phyloP scores from a whole-genome alignment of 768 basidiomycete genomes.

The Amanita phalloides region DNA sequence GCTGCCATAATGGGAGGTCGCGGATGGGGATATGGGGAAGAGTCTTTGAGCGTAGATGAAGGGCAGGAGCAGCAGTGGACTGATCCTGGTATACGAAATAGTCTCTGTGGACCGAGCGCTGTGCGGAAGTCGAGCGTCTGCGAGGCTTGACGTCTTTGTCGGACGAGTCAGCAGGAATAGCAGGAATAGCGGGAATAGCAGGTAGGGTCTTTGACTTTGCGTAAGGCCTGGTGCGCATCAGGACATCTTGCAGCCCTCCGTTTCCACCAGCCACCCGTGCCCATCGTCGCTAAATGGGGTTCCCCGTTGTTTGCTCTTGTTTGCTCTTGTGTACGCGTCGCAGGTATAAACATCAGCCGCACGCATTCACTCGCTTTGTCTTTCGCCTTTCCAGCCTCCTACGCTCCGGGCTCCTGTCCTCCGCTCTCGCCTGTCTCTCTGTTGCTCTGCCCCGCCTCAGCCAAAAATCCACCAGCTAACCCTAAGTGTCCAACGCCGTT shows the following conservation, averaged over 20 bases:
- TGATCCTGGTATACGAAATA: constrained; percentile 2
- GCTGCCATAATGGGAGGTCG: not conserved
- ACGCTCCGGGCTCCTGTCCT: constrained; percentile 32
- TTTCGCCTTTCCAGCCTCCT: constrained; percentile 25
- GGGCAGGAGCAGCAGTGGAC: not conserved
- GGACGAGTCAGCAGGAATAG: not conserved
- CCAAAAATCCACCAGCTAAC: constrained; percentile 48
- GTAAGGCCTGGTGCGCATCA: not conserved
- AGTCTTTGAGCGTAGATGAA: constrained; percentile 1
- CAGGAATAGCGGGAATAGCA: not conserved
- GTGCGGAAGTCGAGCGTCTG: not conserved
- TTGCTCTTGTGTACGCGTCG: constrained; percentile 19
- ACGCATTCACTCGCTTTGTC: constrained; percentile 11
- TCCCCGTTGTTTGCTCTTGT: not conserved
- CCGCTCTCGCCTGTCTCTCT: constrained; percentile 21
- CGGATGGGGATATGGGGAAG: not conserved
- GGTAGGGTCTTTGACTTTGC: constrained; percentile 3
- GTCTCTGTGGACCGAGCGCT: not conserved
- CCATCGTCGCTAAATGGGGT: not conserved
- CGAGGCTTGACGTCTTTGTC: not conserved
- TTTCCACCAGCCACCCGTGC: not conserved
- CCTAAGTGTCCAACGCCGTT: constrained; percentile 35
- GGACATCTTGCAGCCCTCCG: too few relatives aligned
- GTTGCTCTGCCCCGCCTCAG: constrained; percentile 31
- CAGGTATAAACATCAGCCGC: not conserved